These are phyloP conservation scores for Graphilbum fragrans DNA, from an alignment of 2,329 filamentous ascomycete species.

Conservation along the genomic window DNA sequence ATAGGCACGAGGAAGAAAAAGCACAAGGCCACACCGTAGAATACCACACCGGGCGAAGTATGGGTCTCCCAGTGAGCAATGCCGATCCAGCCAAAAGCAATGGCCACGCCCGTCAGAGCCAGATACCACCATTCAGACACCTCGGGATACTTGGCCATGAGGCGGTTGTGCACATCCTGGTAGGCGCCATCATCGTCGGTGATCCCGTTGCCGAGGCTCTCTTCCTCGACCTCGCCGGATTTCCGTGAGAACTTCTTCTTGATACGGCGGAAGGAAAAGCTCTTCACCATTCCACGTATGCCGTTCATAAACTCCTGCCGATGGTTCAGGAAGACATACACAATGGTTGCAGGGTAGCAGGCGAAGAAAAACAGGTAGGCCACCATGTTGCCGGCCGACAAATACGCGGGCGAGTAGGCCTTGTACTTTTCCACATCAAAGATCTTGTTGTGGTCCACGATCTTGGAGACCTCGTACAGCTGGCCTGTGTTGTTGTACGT, in stretches of 20 bases:
- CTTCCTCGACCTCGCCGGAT: too few species aligned
- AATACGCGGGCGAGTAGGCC: conserved; percentile 37
- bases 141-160: conserved; percentile 34
- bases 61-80: conserved; percentile 37
- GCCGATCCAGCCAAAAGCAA: conserved; percentile 32
- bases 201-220: too few species aligned
- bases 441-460: conserved; percentile 27
- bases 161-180: conserved; percentile 29
- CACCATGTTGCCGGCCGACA: conserved; percentile 19
- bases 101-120: conserved; percentile 26
- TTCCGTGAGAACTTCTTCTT: too few species aligned
- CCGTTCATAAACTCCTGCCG: too few species aligned
- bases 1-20: conserved; percentile 38
- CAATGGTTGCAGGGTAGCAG: too few species aligned
- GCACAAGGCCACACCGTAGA: conserved; percentile 34
- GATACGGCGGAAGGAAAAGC: too few species aligned
- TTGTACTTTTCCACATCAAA: conserved; percentile 35
- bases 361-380: too few species aligned
- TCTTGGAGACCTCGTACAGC: conserved; percentile 32
- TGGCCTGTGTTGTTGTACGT: conserved; percentile 30
- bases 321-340: too few species aligned
- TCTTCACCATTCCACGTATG: too few species aligned
- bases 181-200: too few species aligned
- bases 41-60: conserved; percentile 36
- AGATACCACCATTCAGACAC: conserved; percentile 45